A percentile compares a stretch with the other conserved stretches of the same genome.
Conservation (phyloP, 2,329 filamentous ascomycete species). For the Ceratocystis cubensis region DNA sequence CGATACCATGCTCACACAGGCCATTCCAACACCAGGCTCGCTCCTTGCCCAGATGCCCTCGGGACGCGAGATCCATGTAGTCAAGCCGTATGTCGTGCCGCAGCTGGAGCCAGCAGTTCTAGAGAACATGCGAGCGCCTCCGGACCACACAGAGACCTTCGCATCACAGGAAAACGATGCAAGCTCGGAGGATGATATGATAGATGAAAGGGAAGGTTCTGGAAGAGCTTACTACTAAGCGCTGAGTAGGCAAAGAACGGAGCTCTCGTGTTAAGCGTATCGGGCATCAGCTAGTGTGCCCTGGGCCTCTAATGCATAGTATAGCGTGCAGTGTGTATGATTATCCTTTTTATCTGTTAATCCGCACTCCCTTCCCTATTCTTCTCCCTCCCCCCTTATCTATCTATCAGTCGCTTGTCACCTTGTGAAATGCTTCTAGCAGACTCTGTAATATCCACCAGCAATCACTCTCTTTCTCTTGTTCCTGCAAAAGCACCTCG, state of each 20-base stretch:
- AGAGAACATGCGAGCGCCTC: conserved; percentile 34
- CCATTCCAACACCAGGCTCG: conserved; percentile 57
- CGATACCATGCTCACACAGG: conserved; percentile 75
- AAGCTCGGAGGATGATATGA: conserved; percentile 36
- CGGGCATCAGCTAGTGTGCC: no score
- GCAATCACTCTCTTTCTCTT: not conserved
- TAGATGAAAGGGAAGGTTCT: conserved; percentile 30
- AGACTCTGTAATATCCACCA: conserved; percentile 2
- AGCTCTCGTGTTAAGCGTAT: not conserved
- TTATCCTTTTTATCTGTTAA: not conserved
- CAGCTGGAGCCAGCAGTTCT: conserved; percentile 52
- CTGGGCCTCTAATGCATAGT: not conserved
- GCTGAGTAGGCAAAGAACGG: not conserved
- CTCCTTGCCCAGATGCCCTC: conserved; percentile 71
- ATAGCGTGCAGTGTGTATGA: not conserved
- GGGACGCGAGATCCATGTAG: conserved; percentile 69
- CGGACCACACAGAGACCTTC: conserved; percentile 32
- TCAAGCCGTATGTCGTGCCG: conserved; percentile 56
- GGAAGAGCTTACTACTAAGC: conserved; percentile 22
- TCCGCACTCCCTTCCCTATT: no score
- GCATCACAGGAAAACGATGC: conserved; percentile 31
- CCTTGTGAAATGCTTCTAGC: not conserved
- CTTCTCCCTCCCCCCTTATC: no score
- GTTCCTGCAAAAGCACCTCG: conserved; percentile 1
- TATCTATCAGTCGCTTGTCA: not conserved